phyloP scores from a whole-genome alignment of 1,139 yeast species.

The Pichia sp. region DNA sequence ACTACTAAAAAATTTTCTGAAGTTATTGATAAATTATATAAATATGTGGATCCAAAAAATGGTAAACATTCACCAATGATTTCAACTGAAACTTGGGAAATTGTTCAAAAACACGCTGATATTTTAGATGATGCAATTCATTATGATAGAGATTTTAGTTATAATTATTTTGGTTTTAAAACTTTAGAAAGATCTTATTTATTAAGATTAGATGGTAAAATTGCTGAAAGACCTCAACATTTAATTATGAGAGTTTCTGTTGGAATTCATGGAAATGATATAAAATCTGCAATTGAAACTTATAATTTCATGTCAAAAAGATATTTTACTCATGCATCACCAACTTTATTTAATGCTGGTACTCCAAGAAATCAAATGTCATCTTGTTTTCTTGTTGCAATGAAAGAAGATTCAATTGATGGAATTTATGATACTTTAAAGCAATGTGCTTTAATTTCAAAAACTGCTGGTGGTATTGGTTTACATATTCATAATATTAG shows the following conservation, averaged over 20 bases:
- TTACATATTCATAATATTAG: slow-evolving; percentile 54
- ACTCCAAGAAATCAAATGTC: slow-evolving; percentile 53
- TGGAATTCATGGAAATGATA: slow-evolving; percentile 52
- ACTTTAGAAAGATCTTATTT: slow-evolving; percentile 54
- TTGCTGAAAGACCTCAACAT: slow-evolving; percentile 57
- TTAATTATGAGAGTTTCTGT: slow-evolving; percentile 55
- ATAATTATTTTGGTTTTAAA: slow-evolving; percentile 53
- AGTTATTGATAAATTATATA: slow-evolving; percentile 62
- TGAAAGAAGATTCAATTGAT: slow-evolving; percentile 56
- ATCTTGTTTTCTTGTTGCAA: slow-evolving; percentile 54
- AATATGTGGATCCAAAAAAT: slow-evolving; percentile 70
- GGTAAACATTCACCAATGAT: slow-evolving; percentile 58
- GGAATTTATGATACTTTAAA: slow-evolving; percentile 55
- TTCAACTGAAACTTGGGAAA: slow-evolving; percentile 42
- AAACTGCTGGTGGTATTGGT: slow-evolving; percentile 59
- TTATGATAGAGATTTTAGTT: slow-evolving; percentile 49
- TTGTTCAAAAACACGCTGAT: slow-evolving; percentile 40
- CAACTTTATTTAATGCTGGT: slow-evolving; percentile 56
- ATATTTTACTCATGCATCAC: slow-evolving; percentile 54
- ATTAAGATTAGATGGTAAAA: slow-evolving; percentile 44
- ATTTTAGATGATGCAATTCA: slow-evolving; percentile 50
- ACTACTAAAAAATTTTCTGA: slow-evolving; percentile 85
- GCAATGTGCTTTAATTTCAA: slow-evolving; percentile 52
- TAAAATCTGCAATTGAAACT: slow-evolving; percentile 45
- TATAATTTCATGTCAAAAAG: slow-evolving; percentile 53